A percentile compares a stretch with the other conserved stretches of the same genome.
Conservation (phyloP, 352 stramenopile species). For the Globisporangium carolinianum region DNA sequence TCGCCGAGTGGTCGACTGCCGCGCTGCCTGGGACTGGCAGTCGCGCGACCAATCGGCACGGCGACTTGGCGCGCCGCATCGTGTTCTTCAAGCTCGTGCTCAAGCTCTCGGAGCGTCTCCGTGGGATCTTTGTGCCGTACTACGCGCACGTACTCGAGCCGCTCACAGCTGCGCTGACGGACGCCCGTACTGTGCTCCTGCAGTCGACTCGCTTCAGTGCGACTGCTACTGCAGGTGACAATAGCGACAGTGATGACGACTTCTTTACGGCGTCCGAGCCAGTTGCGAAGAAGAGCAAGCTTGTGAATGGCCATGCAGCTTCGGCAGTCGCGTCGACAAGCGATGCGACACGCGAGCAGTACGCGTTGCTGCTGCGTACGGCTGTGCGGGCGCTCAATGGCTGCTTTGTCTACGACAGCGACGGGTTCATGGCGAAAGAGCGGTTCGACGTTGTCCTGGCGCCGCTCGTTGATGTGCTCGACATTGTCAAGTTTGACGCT, state of each 20-base stretch:
- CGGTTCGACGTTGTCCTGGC: conserved; percentile 70
- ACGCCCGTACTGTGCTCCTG: conserved; percentile 42
- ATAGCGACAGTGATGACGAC: conserved; percentile 47
- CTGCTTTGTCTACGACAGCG: conserved; percentile 82
- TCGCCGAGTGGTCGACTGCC: conserved; percentile 68
- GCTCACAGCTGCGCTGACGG: conserved; percentile 34
- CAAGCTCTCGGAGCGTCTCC: conserved; percentile 73
- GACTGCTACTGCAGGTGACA: conserved; percentile 16
- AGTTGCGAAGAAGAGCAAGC: conserved; percentile 50
- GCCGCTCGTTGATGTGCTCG: conserved; percentile 69
- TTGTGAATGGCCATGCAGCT: conserved; percentile 16
- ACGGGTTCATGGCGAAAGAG: conserved; percentile 86
- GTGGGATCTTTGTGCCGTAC: conserved; percentile 87
- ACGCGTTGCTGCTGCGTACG: conserved; percentile 44
- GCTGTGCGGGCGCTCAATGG: conserved; percentile 69
- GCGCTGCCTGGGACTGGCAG: conserved; percentile 11
- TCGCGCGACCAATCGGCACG: conserved; percentile 9
- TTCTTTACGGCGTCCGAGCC: conserved; percentile 45
- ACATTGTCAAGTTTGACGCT: conserved; percentile 48
- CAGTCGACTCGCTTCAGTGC: conserved; percentile 23
- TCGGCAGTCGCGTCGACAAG: conserved; percentile 5
- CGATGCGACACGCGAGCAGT: conserved; percentile 22
- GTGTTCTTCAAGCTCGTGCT: conserved; percentile 79
- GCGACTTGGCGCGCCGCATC: conserved; percentile 48
- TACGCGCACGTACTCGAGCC: conserved; percentile 72